Conservation (phyloP, 345 rosid species). For the Rhodomyrtus tomentosa region DNA sequence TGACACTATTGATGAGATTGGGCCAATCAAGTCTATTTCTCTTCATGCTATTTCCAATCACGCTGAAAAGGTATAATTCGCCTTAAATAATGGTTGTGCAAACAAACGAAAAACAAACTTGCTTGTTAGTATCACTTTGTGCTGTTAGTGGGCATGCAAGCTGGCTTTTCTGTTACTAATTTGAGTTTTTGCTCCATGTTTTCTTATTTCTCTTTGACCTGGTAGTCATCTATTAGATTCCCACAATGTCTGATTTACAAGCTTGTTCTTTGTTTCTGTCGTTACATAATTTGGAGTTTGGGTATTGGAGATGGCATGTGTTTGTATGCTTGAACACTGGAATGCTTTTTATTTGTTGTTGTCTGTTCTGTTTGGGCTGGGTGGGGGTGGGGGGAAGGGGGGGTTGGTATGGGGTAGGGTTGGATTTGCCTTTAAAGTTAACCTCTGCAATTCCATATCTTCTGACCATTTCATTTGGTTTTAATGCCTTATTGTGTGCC, state of each 20-base stretch:
- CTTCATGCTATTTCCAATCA: not conserved
- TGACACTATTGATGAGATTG: slow-evolving; percentile 18
- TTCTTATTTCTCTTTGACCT: not conserved
- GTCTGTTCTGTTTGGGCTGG: not conserved
- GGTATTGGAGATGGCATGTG: not conserved
- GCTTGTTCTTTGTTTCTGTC: not conserved
- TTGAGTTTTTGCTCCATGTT: not conserved
- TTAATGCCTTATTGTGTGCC: not conserved
- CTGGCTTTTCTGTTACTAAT: not conserved
- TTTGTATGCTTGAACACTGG: not conserved
- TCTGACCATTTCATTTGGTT: not conserved
- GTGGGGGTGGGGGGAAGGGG: not conserved
- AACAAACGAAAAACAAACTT: not conserved
- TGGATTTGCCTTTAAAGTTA: not conserved
- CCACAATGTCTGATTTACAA: not conserved
- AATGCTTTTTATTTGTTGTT: not conserved
- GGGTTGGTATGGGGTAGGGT: not conserved
- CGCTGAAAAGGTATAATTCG: slow-evolving; percentile 30
- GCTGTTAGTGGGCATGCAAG: not conserved
- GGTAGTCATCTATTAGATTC: not conserved
- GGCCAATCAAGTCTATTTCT: slow-evolving; percentile 16
- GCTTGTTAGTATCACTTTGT: not conserved
- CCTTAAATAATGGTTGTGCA: not conserved
- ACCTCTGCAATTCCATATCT: not conserved
- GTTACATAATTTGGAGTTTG: not conserved